Conservation (phyloP, 108 stramenopile genomes). For the Cyclotella choctawhatcheeana region DNA sequence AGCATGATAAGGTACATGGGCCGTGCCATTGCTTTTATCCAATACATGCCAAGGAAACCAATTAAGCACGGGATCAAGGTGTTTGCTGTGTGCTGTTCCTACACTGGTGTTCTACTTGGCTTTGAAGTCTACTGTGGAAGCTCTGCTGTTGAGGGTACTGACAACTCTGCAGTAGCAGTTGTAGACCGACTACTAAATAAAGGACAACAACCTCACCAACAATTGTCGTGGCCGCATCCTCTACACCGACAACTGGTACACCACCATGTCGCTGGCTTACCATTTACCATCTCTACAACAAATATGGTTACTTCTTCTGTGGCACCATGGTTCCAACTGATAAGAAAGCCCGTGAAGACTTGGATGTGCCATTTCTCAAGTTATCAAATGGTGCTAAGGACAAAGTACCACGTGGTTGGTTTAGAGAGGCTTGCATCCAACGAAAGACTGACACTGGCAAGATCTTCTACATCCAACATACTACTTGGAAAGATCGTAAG, state of each 20-base stretch:
- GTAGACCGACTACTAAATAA: neutral
- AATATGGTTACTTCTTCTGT: constrained; percentile 14
- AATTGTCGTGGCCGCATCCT: constrained; percentile 5
- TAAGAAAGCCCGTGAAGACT: constrained; percentile 6
- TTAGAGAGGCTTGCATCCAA: constrained; percentile 2
- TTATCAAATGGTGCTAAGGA: constrained; percentile 26
- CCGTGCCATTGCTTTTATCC: constrained; percentile 13
- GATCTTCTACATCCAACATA: constrained; percentile 9
- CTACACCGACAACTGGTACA: constrained; percentile 29
- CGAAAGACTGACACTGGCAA: neutral
- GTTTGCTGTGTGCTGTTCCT: constrained; percentile 11
- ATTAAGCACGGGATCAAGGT: constrained; percentile 36
- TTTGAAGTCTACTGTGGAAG: constrained; percentile 18
- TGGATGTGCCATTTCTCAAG: constrained; percentile 32
- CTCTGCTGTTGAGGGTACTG: neutral
- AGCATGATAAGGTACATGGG: constrained; percentile 29
- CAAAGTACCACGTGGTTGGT: constrained; percentile 17
- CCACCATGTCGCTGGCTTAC: constrained; percentile 3
- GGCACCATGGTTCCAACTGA: constrained; percentile 27
- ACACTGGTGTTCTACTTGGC: neutral
- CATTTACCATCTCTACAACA: constrained; percentile 25
- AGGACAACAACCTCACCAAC: too few relatives aligned
- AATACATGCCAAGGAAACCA: constrained; percentile 37
- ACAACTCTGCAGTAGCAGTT: neutral
- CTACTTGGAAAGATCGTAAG: constrained; percentile 8